phyloP scores from a whole-genome alignment of 73 alveolate genomes.

The Paramecium tetraurelia region DNA sequence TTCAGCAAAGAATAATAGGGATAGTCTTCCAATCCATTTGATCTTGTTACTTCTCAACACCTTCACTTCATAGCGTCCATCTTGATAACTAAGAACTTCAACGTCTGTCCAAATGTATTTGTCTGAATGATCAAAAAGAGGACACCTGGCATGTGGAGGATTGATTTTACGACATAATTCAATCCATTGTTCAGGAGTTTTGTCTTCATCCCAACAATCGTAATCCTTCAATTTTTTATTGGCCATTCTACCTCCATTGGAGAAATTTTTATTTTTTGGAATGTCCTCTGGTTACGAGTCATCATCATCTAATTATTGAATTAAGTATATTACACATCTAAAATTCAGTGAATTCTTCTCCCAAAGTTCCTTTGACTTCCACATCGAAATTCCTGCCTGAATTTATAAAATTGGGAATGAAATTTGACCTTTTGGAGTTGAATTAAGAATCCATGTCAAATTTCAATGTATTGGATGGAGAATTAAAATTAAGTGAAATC shows the following conservation, averaged over 20 bases:
- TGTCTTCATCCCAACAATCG: slow-evolving; percentile 68
- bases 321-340: neutral
- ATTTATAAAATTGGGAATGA: neutral
- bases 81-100: slow-evolving; percentile 40
- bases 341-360: slow-evolving; percentile 47
- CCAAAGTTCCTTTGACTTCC: slow-evolving; percentile 26
- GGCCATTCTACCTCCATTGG: slow-evolving; percentile 47
- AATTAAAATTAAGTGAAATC: neutral
- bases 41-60: neutral
- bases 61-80: slow-evolving; percentile 34
- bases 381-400: neutral
- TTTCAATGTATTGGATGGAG: neutral
- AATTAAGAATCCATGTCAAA: neutral
- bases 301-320: neutral
- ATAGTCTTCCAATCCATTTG: slow-evolving; percentile 51
- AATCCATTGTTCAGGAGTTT: slow-evolving; percentile 53
- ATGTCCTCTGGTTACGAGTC: slow-evolving; percentile 38
- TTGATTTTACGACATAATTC: neutral
- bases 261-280: slow-evolving; percentile 50
- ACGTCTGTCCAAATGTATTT: slow-evolving; percentile 61
- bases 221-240: slow-evolving; percentile 56
- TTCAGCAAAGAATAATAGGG: slow-evolving; percentile 47
- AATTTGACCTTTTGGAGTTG: slow-evolving; percentile 8
- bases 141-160: slow-evolving; percentile 59
- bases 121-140: neutral